Base-by-base conservation (phyloP, 495 filamentous ascomycete genomes). In the Penicillium verhagenii region DNA sequence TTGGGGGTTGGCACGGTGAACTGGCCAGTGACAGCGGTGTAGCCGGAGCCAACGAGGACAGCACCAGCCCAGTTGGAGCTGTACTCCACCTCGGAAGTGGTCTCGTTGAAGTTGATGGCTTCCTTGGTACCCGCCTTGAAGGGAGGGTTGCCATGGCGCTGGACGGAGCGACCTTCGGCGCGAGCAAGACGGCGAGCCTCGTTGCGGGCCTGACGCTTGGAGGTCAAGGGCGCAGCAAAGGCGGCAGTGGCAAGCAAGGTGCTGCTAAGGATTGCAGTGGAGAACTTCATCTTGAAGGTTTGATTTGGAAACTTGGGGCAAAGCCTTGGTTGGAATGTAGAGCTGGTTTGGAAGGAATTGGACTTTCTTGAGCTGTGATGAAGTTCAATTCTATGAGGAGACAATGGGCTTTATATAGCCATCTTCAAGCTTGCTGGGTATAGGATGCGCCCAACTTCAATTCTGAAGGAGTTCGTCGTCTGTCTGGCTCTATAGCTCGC, bases 1-100 rank as follows among this genome's bases (percentile, higher is more conserved):
- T 75, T 69, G 4, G 81, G 78, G 19, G 65, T 74, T 6, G 81
- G 81, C 2, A 82, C 75, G 13, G 72, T 73, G 65, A 84, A 75
- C 18, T 65, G 68, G 11, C 68, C 80, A 3, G 74, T 76, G 6
- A 82, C 80, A 18, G 58, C 54, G 45, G 66, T 79, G 63, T 77
- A 82, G 44, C 68, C 72, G 3, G 67, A 55, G 23, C 70, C 70
- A 11, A 65, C 70, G 26, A 80, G 71, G 10, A 80, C 79, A 28
- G 77, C 80, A 44, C 80, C 80, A 3, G 79, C 75, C 80, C 80
- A 83, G 67, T 82, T 83, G 19, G 69, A 70, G 57, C 65, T 73
- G 65, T 81, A 82, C 53, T 72, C 58, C 16, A 50, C 65, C 7
- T 72, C 42, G 43, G n/a, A n/a, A n/a, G 61, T 56, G 19, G 52